These are phyloP conservation scores for Backusella psychrophila DNA, from an alignment of 192 early-diverging fungal genomes.

Conservation along the genomic window DNA sequence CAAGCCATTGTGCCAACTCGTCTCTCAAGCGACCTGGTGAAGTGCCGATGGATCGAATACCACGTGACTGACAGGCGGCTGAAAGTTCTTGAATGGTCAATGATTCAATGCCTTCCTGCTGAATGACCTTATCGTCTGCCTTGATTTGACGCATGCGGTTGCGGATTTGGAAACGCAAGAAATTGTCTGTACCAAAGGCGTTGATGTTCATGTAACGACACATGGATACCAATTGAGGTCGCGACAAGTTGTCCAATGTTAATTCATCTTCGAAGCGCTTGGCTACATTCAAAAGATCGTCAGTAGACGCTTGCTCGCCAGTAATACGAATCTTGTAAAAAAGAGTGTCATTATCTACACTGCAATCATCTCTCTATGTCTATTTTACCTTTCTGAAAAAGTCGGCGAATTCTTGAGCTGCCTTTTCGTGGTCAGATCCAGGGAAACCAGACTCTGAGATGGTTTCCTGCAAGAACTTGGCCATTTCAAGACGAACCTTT, in stretches of 20 bases:
- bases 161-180: conserved; percentile 90
- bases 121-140: conserved; percentile 86
- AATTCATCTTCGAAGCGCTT: conserved; percentile 92
- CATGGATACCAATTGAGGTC: conserved; percentile 94
- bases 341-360: neutral
- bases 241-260: conserved; percentile 88
- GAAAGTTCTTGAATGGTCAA: conserved; percentile 88
- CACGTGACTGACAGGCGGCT: conserved; percentile 83
- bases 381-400: conserved; percentile 71
- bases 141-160: conserved; percentile 83
- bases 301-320: conserved; percentile 78
- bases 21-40: conserved; percentile 86
- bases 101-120: conserved; percentile 82
- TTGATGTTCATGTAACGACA: conserved; percentile 94
- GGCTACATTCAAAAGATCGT: conserved; percentile 81
- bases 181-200: conserved; percentile 97
- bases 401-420: conserved; percentile 68
- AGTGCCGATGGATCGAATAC: conserved; percentile 85
- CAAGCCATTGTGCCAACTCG: conserved; percentile 92
- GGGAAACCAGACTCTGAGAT: conserved; percentile 79
- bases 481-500: conserved; percentile 92
- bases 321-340: conserved; percentile 67
- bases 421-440: conserved; percentile 46
- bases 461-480: conserved; percentile 93
- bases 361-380: no score